A percentile compares a stretch with the other conserved stretches of the same genome.
phyloP scores from a whole-genome alignment of 177 flowering plant species.

The Vitis hybrid region DNA sequence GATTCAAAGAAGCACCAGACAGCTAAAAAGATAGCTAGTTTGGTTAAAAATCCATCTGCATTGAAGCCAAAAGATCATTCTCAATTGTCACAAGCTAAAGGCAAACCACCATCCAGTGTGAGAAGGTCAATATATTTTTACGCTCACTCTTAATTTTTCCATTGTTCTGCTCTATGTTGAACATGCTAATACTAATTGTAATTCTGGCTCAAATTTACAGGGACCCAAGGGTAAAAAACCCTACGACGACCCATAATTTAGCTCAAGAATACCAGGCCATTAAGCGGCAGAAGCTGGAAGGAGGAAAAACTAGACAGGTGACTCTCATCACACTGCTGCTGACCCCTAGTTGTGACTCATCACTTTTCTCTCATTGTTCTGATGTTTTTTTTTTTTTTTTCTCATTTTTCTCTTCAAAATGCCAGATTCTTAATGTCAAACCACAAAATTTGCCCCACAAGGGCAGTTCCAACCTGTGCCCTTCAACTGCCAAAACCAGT shows the following conservation, averaged over 20 bases:
- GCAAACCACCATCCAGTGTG: constrained; percentile 38
- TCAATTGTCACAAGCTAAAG: constrained; percentile 46
- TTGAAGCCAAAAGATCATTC: constrained; percentile 47
- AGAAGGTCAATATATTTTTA: constrained; percentile 36
- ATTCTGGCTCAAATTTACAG: constrained; percentile 18
- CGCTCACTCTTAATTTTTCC: background rate
- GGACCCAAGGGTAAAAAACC: constrained; percentile 31
- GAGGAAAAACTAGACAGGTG: constrained; percentile 84
- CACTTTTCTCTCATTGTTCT: constrained; percentile 1
- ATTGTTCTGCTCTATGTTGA: background rate
- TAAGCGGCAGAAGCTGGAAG: constrained; percentile 89
- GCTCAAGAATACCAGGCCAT: constrained; percentile 91
- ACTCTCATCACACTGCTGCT: background rate
- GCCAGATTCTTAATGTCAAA: constrained; percentile 70
- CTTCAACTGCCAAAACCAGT: constrained; percentile 29
- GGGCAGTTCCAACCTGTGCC: constrained; percentile 22
- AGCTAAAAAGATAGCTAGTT: constrained; percentile 55
- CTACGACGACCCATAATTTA: constrained; percentile 42
- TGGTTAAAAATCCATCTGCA: constrained; percentile 58
- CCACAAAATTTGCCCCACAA: constrained; percentile 73
- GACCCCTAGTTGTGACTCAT: background rate
- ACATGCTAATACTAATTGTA: background rate
- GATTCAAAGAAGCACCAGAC: constrained; percentile 47
- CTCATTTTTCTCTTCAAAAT: background rate
- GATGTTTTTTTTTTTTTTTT: background rate